Evolutionary conservation across 2,329 filamentous ascomycete genomes (phyloP), one percentile per base, ranked within the genome.

Genomic region (Alternaria sp.): DNA sequence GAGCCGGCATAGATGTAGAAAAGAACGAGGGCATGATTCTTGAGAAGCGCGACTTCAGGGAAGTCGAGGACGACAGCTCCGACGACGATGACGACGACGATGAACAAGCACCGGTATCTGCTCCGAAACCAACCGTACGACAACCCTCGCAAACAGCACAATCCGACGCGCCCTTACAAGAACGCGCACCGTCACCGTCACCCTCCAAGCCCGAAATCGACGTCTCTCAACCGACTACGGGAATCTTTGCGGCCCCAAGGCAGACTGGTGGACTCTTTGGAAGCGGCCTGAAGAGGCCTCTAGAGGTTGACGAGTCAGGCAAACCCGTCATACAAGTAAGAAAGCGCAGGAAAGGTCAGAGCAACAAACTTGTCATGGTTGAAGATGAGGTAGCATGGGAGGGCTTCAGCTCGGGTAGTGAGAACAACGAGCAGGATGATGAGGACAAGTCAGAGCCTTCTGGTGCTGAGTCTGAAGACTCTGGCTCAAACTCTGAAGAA

Each of bases 291-390:
- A 98, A 98, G 77, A 86, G 94, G 42, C 93, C 94, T 1, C 82
- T 99, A 11, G 91, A 96, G 44, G 68, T 93, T 9, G 93, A 92
- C 63, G 88, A 92, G 1, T 88, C 90, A 59, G 93, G 94, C 7
- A 88, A 88, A 56, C 95, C 94, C 0, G 83, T 97, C 3, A 88
- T 98, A 52, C 90, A 91, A 73, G 95, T 93, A 75, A 86, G 93
- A 52, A 93, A 94, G 78, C 90, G 90, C 67, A 85, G 78, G 30
- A 89, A 78, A 83, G 67, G 51, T 2, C 89, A 76, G 84, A 69
- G 18, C 24, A 56, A 75, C 5, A 79, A 80, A 61, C 67, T 72
- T 18, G 65, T 74, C 12, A 59, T 66, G 7, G 68, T 75, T 2
- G 68, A 75, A 26, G 79, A 81, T 32, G 85, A 87, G 57, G 75